Conservation (phyloP, 768 basidiomycete genomes). For the Lactarius evosmus region DNA sequence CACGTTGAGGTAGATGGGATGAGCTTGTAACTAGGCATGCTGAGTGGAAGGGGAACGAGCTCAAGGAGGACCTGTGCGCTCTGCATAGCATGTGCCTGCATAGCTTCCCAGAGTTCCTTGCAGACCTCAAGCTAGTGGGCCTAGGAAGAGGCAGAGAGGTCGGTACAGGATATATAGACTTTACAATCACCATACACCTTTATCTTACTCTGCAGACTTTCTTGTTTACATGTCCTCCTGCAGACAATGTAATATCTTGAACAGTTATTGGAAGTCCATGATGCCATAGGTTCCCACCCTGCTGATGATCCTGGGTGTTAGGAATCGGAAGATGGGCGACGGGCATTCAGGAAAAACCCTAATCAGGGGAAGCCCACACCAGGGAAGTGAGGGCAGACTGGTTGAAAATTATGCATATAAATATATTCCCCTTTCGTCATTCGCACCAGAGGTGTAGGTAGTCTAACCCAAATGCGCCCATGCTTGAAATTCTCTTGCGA, state of each 20-base stretch:
- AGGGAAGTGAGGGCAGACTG: slow-evolving; percentile 54
- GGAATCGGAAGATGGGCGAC: slow-evolving; percentile 91
- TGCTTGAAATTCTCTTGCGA: no score
- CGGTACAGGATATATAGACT: no score
- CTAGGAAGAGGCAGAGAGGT: no score
- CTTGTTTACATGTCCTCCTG: background rate
- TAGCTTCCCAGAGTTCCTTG: no score
- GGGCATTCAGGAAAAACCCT: slow-evolving; percentile 55
- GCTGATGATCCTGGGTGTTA: slow-evolving; percentile 70
- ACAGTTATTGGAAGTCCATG: slow-evolving; percentile 61
- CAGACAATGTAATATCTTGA: slow-evolving; percentile 72
- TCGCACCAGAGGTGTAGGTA: background rate
- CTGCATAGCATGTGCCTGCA: no score
- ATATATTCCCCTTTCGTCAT: slow-evolving; percentile 48
- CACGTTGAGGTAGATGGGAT: slow-evolving; percentile 52
- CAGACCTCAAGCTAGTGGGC: no score
- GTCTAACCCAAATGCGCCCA: background rate
- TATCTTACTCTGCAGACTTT: background rate
- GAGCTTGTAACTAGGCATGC: no score
- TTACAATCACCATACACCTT: slow-evolving; percentile 50
- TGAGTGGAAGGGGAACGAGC: no score
- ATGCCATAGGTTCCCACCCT: slow-evolving; percentile 68
- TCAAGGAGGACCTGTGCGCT: no score
- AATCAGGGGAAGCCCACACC: slow-evolving; percentile 42
- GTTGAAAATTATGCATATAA: slow-evolving; percentile 74